A percentile compares a stretch with the other conserved stretches of the same genome.
Evolutionary conservation across 2,329 filamentous ascomycete genomes (phyloP).

Genomic region (Clonostachys rhizophaga): DNA sequence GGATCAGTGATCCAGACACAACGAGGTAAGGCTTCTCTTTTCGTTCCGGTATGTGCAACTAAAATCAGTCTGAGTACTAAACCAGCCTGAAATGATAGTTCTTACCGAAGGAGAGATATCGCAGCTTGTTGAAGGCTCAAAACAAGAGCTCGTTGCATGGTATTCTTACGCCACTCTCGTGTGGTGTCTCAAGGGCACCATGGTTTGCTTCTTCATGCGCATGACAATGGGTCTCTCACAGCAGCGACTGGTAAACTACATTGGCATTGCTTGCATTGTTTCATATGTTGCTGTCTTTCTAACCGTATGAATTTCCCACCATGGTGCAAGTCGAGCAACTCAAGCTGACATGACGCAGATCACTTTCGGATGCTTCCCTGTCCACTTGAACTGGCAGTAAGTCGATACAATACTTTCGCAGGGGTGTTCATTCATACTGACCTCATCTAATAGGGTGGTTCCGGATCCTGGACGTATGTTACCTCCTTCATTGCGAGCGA

Average conservation of each 20-base stretch:
- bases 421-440: neutral
- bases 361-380: slow-evolving; percentile 12
- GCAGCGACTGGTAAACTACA: slow-evolving; percentile 10
- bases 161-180: slow-evolving; percentile 29
- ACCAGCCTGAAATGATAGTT: neutral
- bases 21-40: slow-evolving; percentile 1
- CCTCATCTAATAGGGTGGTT: slow-evolving; percentile 5
- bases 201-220: slow-evolving; percentile 19
- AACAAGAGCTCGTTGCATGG: slow-evolving; percentile 30
- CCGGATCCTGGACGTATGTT: slow-evolving; percentile 9
- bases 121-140: slow-evolving; percentile 22
- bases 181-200: slow-evolving; percentile 22
- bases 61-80: too few species aligned
- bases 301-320: slow-evolving; percentile 5
- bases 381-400: slow-evolving; percentile 13
- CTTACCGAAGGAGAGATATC: slow-evolving; percentile 17
- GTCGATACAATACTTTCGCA: neutral
- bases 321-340: too few species aligned
- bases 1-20: slow-evolving; percentile 1
- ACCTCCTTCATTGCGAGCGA: neutral
- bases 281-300: slow-evolving; percentile 11
- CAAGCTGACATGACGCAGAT: slow-evolving; percentile 6
- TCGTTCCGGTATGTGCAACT: neutral
- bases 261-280: neutral
- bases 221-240: slow-evolving; percentile 18